phyloP scores from a whole-genome alignment of 352 stramenopile genomes.

The Globisporangium takayamanum region DNA sequence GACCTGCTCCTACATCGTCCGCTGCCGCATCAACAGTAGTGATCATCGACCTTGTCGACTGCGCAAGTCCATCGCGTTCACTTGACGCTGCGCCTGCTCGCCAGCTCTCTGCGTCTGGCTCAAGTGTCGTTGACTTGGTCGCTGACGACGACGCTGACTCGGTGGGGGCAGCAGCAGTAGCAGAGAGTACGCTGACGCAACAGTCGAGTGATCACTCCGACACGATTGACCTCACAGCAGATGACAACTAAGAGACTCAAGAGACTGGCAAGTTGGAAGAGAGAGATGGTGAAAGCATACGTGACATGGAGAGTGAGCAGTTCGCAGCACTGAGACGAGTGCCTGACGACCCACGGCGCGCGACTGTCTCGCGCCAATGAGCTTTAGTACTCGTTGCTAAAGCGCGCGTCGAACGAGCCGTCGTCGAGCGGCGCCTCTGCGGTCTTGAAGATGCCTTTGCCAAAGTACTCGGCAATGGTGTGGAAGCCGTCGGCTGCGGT shows the following conservation, averaged over 20 bases:
- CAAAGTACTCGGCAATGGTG: constrained; percentile 89
- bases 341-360: too few species aligned
- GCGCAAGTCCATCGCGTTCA: too few species aligned
- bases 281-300: too few species aligned
- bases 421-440: constrained; percentile 61
- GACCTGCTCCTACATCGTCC: not conserved
- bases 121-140: constrained; percentile 10
- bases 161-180: not conserved
- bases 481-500: constrained; percentile 85
- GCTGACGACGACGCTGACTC: constrained; percentile 10
- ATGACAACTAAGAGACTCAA: not conserved
- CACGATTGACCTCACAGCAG: constrained; percentile 25
- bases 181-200: not conserved
- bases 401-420: constrained; percentile 61
- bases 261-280: too few species aligned
- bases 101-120: not conserved
- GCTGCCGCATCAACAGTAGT: not conserved
- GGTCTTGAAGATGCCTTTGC: constrained; percentile 90
- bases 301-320: too few species aligned
- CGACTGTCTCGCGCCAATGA: too few species aligned
- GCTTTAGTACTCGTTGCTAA: constrained; percentile 79
- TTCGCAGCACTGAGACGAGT: too few species aligned
- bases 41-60: too few species aligned
- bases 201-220: not conserved
- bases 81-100: not conserved